Base-by-base conservation (phyloP, 345 rosid species). In the Sonneratia alba region DNA sequence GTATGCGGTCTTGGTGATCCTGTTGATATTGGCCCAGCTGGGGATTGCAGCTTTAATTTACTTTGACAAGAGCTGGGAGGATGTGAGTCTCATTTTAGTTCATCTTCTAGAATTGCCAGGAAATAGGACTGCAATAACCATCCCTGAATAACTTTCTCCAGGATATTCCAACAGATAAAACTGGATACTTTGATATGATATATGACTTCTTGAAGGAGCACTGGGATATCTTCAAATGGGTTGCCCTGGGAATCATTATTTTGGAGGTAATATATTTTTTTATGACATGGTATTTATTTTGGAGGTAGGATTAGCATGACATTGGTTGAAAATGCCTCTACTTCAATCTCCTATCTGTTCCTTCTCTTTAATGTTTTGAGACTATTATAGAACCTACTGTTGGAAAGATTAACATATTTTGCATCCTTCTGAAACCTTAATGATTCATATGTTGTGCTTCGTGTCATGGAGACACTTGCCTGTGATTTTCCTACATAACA, bases 1-100 rank as follows among this genome's bases (percentile, higher is more conserved):
- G 99, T 96, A 88, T 83, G 83, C 97, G 10, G 76, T 87, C 12
- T 67, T 96, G 81, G 85, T 96, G 68, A 24, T 92, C 81, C 79
- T 91, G 84, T 77, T 96, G 90, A 96, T 96, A 80, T 83, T 92
- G 89, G 88, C 81, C 63, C 97, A 95, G 80, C 72, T 95, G 79
- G 99, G 97, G 70, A 85, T 85, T 70, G 97, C 96, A 51, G 99
- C 99, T 36, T 87, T 92, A 85, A 86, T 90, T 14, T 90, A 84
- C 89, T 95, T 95, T n/a, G 97, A 95, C 79, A 83, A 86, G 72
- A 89, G 81, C 80, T 95, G 99, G 99, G 80, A 86, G 83, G 82
- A 92, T 18, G 99, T 95, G 79, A 84, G 92, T 74, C 34, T 42
- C 15, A 9, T 37, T 63, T 34, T 16, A 73, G 32, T 1, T 45